A percentile compares a stretch with the other conserved stretches of the same genome.
Evolutionary conservation across 148 eudicot species (phyloP).

Genomic region (Amaranthus palmeri): DNA sequence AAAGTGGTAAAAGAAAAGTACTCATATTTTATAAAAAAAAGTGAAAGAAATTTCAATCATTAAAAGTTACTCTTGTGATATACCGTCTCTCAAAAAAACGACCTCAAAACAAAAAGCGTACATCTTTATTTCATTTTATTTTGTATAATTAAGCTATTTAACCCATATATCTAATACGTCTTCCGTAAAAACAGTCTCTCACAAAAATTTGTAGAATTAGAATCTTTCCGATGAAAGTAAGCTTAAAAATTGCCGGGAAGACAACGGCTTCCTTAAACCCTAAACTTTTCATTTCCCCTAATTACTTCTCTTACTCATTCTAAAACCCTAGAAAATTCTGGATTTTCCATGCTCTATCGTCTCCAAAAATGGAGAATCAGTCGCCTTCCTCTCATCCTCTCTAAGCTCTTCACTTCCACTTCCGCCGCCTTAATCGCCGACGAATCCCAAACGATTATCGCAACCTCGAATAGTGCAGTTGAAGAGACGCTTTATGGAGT

Average conservation of each 20-base stretch:
- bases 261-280: slow-evolving; percentile 29
- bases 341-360: slow-evolving; percentile 39
- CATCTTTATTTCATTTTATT: no score
- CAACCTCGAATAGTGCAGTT: slow-evolving; percentile 7
- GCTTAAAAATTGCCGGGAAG: slow-evolving; percentile 27
- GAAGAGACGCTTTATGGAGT: slow-evolving; percentile 24
- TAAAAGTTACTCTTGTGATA: no score
- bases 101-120: no score
- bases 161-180: no score
- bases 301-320: not conserved
- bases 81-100: no score
- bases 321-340: not conserved
- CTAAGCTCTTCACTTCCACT: slow-evolving; percentile 27
- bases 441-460: not conserved
- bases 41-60: no score
- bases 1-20: no score
- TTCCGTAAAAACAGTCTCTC: no score
- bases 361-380: slow-evolving; percentile 28
- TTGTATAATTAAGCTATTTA: no score
- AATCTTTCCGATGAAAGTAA: not conserved
- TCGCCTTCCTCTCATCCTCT: slow-evolving; percentile 21
- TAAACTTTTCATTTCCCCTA: not conserved
- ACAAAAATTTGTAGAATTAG: no score
- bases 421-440: slow-evolving; percentile 22
- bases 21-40: no score